Base-by-base conservation (phyloP, 139 green algal species). In the Mychonastes homosphaera region DNA sequence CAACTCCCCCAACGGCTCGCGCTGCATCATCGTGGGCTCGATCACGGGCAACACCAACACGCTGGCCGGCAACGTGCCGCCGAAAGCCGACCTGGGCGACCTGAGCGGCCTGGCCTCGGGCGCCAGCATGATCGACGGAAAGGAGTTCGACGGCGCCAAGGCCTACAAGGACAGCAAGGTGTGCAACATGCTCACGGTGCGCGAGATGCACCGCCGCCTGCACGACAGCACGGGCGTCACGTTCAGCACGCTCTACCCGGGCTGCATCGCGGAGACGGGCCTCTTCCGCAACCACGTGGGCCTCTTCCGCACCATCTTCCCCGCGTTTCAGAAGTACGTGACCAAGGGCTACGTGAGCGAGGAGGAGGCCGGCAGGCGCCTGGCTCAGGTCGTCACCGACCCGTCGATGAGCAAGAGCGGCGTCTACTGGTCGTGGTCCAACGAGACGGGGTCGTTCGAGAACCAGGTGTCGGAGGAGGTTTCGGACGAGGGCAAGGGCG, bases 151-250 rank as follows among this genome's bases (percentile, higher is more conserved):
- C 70, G 89, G 87, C 53, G 82, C 90, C 65, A 97, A 97, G 79
- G 88, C 88, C 7, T 97, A 97, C 87, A 97, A 97, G 76, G 90
- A 97, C 74, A 80, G 73, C 62, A 97, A 97, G 81, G 78, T 93
- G 15, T 94, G 85, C 82, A 96, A 95, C 83, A 97, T 97, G 88
- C 74, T 97, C 39, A 95, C 87, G 4, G 87, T 96, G 77, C 76
- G 81, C 34, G 82, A 95, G 80, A 54, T 95, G 61, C 73, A 94
- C 83, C 55, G 65, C 6, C 81, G 89, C 43, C 90, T 76, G 52
- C 69, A 87, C 63, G 75, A 86, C 9, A 56, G 58, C 16, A 91
- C 78, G 27, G 84, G 87, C 34, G 61, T 97, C 23, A 82, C 72
- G 24, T 97, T 97, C 53, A 58, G 71, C 18, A 87, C 82, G 21